These are phyloP conservation scores for Theileria parva DNA, from an alignment of 169 alveolate species.

Conservation along the genomic window DNA sequence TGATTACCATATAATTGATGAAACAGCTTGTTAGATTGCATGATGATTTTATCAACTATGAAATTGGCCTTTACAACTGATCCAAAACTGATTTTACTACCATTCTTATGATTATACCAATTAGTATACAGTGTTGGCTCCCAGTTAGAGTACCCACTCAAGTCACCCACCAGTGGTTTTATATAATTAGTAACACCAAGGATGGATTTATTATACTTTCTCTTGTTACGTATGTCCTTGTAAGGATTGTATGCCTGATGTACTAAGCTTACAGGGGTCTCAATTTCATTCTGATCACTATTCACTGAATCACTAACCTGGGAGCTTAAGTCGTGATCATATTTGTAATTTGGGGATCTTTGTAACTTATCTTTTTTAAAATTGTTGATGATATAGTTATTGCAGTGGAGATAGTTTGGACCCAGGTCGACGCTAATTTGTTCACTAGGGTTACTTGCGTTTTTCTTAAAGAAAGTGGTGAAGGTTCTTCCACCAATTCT, in stretches of 20 bases:
- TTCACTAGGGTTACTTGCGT: constrained; percentile 9
- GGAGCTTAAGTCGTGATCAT: background rate
- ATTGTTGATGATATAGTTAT: constrained; percentile 35
- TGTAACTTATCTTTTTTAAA: background rate
- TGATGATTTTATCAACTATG: constrained; percentile 69
- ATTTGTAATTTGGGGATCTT: background rate
- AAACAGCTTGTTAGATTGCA: constrained; percentile 70
- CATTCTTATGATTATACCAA: constrained; percentile 71
- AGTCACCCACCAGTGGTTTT: constrained; percentile 69
- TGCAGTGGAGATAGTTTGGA: constrained; percentile 77
- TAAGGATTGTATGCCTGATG: constrained; percentile 7
- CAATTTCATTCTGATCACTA: background rate
- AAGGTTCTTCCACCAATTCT: constrained; percentile 77
- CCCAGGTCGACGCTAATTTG: constrained; percentile 72
- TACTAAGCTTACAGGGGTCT: background rate
- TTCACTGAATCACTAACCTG: background rate
- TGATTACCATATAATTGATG: background rate
- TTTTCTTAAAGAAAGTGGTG: constrained; percentile 64
- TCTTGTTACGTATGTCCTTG: constrained; percentile 67
- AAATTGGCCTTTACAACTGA: constrained; percentile 69
- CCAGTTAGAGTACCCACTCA: constrained; percentile 77
- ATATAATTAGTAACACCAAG: constrained; percentile 57
- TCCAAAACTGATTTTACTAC: constrained; percentile 52
- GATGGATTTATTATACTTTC: constrained; percentile 64
- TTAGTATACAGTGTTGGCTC: constrained; percentile 74